These are phyloP conservation scores for Vigna mungo DNA, from an alignment of 306 rosid species.

Conservation along the genomic window DNA sequence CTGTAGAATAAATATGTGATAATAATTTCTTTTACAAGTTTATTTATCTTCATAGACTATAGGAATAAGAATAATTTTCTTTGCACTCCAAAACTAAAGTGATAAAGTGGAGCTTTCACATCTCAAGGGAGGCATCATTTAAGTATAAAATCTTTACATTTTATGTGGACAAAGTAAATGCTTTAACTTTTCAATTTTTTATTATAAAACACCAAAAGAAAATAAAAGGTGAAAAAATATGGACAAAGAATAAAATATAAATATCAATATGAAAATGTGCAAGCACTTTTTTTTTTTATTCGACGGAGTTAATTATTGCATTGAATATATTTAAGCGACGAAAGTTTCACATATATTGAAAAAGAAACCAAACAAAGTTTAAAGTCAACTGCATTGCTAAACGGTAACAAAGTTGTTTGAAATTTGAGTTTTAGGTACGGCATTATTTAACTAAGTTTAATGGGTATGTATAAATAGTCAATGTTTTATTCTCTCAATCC, in stretches of 20 bases:
- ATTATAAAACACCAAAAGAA: background rate
- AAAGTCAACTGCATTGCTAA: background rate
- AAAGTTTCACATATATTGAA: too few species aligned
- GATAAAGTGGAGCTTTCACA: conserved; percentile 11
- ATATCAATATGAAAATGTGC: too few species aligned
- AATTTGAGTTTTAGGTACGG: too few species aligned
- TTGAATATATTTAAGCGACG: background rate
- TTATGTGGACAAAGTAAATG: background rate
- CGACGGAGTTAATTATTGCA: background rate
- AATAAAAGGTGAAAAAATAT: too few species aligned
- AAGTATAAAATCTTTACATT: background rate
- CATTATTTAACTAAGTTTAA: background rate
- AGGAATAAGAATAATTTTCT: conserved; percentile 3
- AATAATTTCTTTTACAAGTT: background rate
- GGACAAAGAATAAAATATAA: too few species aligned
- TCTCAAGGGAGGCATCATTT: conserved; percentile 8
- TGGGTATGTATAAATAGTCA: too few species aligned
- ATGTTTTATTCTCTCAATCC: too few species aligned
- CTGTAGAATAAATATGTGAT: background rate
- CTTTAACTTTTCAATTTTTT: background rate
- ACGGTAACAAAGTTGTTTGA: too few species aligned
- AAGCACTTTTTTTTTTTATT: too few species aligned
- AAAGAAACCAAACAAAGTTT: too few species aligned
- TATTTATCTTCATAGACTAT: background rate
- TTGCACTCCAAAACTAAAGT: conserved; percentile 3